Conservation (phyloP, 2,329 filamentous ascomycete genomes). For the Aurifilum marmelostoma region DNA sequence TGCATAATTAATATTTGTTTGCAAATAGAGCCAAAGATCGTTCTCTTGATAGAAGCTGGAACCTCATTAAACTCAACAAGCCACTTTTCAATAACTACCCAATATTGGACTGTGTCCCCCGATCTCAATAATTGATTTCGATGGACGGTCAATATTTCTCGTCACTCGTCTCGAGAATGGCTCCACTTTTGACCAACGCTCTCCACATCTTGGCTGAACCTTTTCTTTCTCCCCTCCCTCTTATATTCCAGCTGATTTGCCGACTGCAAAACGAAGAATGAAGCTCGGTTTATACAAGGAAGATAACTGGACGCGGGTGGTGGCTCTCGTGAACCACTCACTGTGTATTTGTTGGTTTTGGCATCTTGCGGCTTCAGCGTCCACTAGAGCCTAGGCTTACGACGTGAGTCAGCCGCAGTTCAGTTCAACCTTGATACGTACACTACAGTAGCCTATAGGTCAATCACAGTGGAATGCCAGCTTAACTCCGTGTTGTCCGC, state of each 20-base stretch:
- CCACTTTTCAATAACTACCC: background rate
- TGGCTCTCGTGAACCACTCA: background rate
- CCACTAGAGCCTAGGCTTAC: background rate
- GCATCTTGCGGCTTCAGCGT: background rate
- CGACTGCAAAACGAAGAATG: background rate
- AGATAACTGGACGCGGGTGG: too few relatives aligned
- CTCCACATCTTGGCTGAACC: background rate
- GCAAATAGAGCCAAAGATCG: background rate
- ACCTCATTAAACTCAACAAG: background rate
- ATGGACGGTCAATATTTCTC: background rate
- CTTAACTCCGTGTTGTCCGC: constrained; percentile 9
- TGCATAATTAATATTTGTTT: background rate
- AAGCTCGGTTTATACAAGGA: background rate
- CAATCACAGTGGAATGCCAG: too few relatives aligned
- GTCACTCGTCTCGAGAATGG: background rate
- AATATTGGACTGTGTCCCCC: background rate
- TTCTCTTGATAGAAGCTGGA: background rate
- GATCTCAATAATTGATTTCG: background rate
- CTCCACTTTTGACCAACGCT: background rate
- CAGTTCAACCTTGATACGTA: background rate
- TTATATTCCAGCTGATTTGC: background rate
- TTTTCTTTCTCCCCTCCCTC: too few relatives aligned
- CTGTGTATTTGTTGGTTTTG: background rate
- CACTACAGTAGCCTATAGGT: background rate
- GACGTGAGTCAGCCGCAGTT: background rate